A percentile compares a stretch with the other conserved stretches of the same genome.
These are phyloP conservation scores for Chytriomyces sp. DNA, from an alignment of 192 early-diverging fungal genomes.

Conservation along the genomic window DNA sequence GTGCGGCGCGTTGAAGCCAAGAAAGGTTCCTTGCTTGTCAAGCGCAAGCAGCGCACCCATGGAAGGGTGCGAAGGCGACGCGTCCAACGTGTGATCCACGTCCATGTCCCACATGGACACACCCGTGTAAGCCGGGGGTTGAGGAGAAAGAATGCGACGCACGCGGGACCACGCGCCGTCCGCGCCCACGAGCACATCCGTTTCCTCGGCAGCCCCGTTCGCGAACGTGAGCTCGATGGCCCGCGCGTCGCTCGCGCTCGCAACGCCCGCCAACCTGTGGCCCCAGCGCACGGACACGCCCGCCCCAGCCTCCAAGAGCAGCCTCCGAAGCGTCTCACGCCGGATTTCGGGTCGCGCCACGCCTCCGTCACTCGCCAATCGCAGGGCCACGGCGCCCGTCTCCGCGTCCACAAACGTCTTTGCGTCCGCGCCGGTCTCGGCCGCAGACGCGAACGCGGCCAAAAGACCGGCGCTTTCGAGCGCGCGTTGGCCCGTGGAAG, in stretches of 20 bases:
- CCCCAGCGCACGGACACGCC: background rate
- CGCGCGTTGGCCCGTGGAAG: slow-evolving; percentile 45
- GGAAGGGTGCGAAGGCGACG: background rate
- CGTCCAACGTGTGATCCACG: slow-evolving; percentile 37
- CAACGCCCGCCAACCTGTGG: background rate
- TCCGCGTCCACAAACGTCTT: background rate
- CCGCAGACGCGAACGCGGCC: slow-evolving; percentile 27
- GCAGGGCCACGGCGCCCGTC: background rate
- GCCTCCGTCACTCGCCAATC: background rate
- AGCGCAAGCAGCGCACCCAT: slow-evolving; percentile 29
- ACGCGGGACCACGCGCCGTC: too few relatives aligned
- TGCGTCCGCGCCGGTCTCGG: background rate
- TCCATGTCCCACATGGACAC: slow-evolving; percentile 43
- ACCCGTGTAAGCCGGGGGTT: slow-evolving; percentile 49
- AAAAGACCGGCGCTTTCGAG: slow-evolving; percentile 37
- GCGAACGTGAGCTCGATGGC: background rate
- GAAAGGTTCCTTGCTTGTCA: slow-evolving; percentile 18
- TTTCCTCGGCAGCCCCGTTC: background rate
- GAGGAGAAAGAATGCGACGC: slow-evolving; percentile 36
- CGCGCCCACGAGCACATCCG: slow-evolving; percentile 55
- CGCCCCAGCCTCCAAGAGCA: slow-evolving; percentile 30
- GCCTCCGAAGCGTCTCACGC: slow-evolving; percentile 42
- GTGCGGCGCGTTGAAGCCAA: background rate
- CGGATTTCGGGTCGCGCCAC: slow-evolving; percentile 51
- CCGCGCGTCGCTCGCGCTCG: background rate